Evolutionary conservation across 2,329 filamentous ascomycete genomes (phyloP).

Genomic region (Hirsutella thompsonii): DNA sequence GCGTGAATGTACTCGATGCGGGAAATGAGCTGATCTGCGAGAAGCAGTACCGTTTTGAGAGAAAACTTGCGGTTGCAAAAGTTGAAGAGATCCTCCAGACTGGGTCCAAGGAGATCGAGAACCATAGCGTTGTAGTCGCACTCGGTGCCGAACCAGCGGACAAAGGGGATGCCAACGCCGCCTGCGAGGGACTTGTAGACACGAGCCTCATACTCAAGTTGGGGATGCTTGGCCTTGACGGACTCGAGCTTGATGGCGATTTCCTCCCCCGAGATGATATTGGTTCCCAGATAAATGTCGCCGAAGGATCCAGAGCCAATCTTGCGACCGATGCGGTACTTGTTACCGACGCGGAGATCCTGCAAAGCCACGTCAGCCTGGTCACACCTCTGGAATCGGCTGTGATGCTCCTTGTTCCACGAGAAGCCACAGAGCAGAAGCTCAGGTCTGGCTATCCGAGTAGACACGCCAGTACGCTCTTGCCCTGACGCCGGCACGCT

Average conservation of each 20-base stretch:
- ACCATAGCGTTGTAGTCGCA: slow-evolving; percentile 99
- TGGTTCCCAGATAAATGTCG: slow-evolving; percentile 97
- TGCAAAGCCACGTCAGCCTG: slow-evolving; percentile 24
- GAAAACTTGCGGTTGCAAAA: slow-evolving; percentile 99
- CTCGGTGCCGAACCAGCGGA: slow-evolving; percentile 98
- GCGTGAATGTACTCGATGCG: slow-evolving; percentile 99
- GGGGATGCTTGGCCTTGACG: slow-evolving; percentile 98
- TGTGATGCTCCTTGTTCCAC: background rate
- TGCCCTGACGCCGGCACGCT: too few species aligned
- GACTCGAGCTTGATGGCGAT: slow-evolving; percentile 99
- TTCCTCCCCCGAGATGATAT: slow-evolving; percentile 98
- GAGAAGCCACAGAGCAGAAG: too few species aligned
- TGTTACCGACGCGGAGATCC: slow-evolving; percentile 98
- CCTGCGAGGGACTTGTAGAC: slow-evolving; percentile 86
- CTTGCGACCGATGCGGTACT: slow-evolving; percentile 98
- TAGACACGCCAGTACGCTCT: too few species aligned
- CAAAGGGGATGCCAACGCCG: slow-evolving; percentile 94
- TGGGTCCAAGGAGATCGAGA: slow-evolving; percentile 87
- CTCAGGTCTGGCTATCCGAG: too few species aligned
- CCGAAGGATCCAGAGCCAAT: slow-evolving; percentile 96
- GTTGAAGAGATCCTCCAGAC: slow-evolving; percentile 97
- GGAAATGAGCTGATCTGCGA: slow-evolving; percentile 96
- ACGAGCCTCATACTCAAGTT: slow-evolving; percentile 96
- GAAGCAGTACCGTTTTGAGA: slow-evolving; percentile 89
- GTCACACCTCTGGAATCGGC: background rate